phyloP scores from a whole-genome alignment of 2,329 filamentous ascomycete genomes.

The Aspergillus intermedius region DNA sequence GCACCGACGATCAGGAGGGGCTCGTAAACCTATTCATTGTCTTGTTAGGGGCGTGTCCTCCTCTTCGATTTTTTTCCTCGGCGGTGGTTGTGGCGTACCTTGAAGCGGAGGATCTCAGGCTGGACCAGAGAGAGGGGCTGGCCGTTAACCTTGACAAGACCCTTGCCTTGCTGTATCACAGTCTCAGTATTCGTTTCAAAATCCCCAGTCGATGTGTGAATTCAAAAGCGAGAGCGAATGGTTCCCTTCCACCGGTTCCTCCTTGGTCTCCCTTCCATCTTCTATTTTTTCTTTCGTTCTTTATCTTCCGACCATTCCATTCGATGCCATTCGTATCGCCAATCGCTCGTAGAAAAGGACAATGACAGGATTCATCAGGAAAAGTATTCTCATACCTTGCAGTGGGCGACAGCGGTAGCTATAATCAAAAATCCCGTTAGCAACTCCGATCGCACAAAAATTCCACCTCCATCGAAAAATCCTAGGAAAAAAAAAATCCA shows the following conservation, averaged over 20 bases:
- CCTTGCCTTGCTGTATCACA: conserved; percentile 60
- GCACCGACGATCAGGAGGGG: conserved; percentile 92
- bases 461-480: conserved; percentile 5
- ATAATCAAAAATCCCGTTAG: conserved; percentile 27
- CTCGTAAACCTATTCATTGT: conserved; percentile 73
- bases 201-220: background rate
- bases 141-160: conserved; percentile 98
- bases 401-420: conserved; percentile 85
- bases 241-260: background rate
- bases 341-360: background rate
- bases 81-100: conserved; percentile 50
- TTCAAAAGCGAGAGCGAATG: conserved; percentile 2
- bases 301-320: conserved; percentile 3
- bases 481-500: conserved; percentile 18
- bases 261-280: background rate
- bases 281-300: conserved; percentile 9
- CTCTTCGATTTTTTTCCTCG: conserved; percentile 1
- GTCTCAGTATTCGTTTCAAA: conserved; percentile 22
- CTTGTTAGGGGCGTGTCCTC: conserved; percentile 8
- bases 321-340: background rate
- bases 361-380: conserved; percentile 1
- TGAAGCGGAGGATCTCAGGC: conserved; percentile 96
- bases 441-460: conserved; percentile 3
- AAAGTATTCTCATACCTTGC: conserved; percentile 60
- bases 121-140: conserved; percentile 89